Evolutionary conservation across 225 moss, liverwort and hornwort genomes (phyloP), one percentile per base, ranked within the genome.

Genomic region (Ulota crispa): DNA sequence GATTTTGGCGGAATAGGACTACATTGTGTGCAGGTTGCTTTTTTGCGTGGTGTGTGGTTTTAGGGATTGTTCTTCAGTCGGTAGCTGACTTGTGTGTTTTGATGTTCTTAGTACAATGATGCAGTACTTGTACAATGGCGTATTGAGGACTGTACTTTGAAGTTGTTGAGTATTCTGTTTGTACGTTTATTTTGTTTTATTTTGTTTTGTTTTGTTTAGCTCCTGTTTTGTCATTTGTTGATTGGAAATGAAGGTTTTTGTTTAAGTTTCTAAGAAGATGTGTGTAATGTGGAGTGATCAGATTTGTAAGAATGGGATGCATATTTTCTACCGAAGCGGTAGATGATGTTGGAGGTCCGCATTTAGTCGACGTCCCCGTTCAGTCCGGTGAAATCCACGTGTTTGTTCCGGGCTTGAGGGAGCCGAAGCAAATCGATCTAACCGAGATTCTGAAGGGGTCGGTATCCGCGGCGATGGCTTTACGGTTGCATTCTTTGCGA

Each of bases 301-400:
- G 82, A 52, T 65, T 86, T 82, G 59, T 72, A 84, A 82, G 73
- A 85, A 88, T 88, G 88, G 88, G 88, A 60, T 88, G 88, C 81
- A 88, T 88, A 34, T 83, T 85, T 68, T 88, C 88, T 30, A 77
- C 85, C 14, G 88, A 83, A 64, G 71, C 85, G 59, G 79, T 83
- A n/a, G 83, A 88, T 41, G 88, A 88, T 23, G 54, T 72, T 4
- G 81, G 85, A 32, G 83, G 78, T 11, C 70, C 75, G 0, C 4
- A 43, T 18, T 0, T 59, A 5, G 61, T 31, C 23, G 78, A 83
- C 62, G 26, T 9, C 37, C 43, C 83, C 30, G 3, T 76, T 8
- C 75, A 64, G 6, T n/a, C 75, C 13, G 79, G 85, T 42, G 90
- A 90, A 76, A 41, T 79, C 5, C 75, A 85, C 78, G 70, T 83